Evolutionary conservation across 495 filamentous ascomycete species (phyloP), one percentile per base, ranked within the genome.

Genomic region (Cercophora scortea): DNA sequence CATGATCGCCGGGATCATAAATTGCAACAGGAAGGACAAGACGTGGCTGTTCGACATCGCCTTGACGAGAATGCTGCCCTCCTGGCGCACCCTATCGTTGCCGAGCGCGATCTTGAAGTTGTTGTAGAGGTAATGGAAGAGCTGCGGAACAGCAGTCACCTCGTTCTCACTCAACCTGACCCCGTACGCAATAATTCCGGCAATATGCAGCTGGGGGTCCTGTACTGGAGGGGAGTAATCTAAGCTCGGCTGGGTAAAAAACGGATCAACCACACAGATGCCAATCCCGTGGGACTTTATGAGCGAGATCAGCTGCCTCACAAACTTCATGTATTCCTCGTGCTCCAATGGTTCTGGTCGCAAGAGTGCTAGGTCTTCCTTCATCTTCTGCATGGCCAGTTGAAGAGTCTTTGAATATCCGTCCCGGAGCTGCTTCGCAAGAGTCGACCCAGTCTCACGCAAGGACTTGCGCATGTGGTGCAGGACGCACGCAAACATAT

Each of bases 51-150:
- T 47, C 11, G 53, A 51, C 70, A 78, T 71, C 2, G 72, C 73
- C 55, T 64, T 61, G 18, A 52, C 55, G 19, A 78, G 49, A n/a
- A 75, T 74, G 3, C 9, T 39, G 11, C 51, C 47, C 53, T 79
- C 74, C 12, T 72, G 57, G 10, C 41, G 50, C 12, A 75, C 60
- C n/a, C 60, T 61, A 32, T 59, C 65, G 46, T 73, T 71, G 33
- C 65, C 67, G 6, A 77, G 58, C 18, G 73, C 73, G 43, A 73
- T 64, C 59, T 73, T 75, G 56, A 77, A 79, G 57, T 70, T 77
- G n/a, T 66, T 71, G 53, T 66, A 70, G 2, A 80, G 64, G 35
- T 76, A 73, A 50, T 73, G 69, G 49, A 80, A 80, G 8, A 80
- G 67, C 55, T 72, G 68, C 25, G 69, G 64, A 3, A 62, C 62